Evolutionary conservation across 257 asterid species (phyloP).

Genomic region (Anisodus tanguticus): DNA sequence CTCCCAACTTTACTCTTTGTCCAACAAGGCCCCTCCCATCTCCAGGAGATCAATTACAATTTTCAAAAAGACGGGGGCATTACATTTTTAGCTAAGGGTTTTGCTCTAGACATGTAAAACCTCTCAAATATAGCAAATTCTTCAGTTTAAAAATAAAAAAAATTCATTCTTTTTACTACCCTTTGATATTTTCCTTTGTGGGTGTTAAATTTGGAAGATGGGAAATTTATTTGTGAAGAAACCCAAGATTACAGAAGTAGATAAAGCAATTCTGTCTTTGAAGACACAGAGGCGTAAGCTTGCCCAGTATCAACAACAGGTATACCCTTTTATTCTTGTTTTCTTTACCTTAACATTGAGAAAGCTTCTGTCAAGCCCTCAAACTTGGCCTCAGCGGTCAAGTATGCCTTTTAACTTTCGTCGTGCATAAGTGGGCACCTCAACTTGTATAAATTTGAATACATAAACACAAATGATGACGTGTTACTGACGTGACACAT

Average conservation of each 20-base stretch:
- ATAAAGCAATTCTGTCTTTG: slow-evolving; percentile 85
- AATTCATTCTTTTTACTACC: neutral
- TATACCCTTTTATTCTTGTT: slow-evolving; percentile 29
- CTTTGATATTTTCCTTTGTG: neutral
- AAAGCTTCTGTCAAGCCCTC: no score
- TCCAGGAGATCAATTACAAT: neutral
- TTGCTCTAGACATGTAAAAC: neutral
- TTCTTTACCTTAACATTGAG: neutral
- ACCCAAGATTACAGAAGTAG: slow-evolving; percentile 91
- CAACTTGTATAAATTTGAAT: no score
- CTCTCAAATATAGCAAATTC: neutral
- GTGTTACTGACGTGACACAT: no score
- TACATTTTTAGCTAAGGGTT: neutral
- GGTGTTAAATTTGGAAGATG: slow-evolving; percentile 40
- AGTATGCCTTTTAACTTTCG: no score
- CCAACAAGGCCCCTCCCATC: neutral
- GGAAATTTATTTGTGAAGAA: slow-evolving; percentile 88
- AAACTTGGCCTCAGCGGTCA: no score
- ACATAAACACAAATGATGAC: no score
- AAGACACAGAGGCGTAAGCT: slow-evolving; percentile 96
- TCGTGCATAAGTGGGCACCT: no score
- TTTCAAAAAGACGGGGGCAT: neutral
- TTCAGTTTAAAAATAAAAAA: neutral
- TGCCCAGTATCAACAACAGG: slow-evolving; percentile 91
- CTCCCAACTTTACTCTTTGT: neutral